A percentile compares a stretch with the other conserved stretches of the same genome.
Conservation (phyloP, 148 eudicot species). For the Camellia japonica region DNA sequence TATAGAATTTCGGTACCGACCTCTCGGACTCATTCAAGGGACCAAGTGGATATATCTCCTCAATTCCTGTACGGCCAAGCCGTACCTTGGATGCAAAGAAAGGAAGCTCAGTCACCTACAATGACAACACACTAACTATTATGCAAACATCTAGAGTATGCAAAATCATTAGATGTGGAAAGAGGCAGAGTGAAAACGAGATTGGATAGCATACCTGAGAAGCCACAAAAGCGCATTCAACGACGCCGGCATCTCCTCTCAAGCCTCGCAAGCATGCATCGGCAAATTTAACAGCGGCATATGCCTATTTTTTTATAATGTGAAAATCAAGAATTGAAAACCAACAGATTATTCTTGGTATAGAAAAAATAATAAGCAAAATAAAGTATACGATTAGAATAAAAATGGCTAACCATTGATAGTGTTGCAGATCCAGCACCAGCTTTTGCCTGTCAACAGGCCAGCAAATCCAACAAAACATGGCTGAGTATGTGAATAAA, state of each 20-base stretch:
- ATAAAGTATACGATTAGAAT: background rate
- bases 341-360: background rate
- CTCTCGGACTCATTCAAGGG: conserved; percentile 88
- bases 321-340: conserved; percentile 1
- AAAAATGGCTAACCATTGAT: conserved; percentile 68
- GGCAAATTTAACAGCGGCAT: conserved; percentile 97
- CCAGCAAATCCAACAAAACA: conserved; percentile 6
- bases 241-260: conserved; percentile 86
- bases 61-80: conserved; percentile 84
- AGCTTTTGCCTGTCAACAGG: conserved; percentile 77
- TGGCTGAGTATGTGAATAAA: background rate
- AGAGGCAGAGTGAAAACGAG: background rate
- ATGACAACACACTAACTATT: background rate
- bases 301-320: conserved; percentile 51
- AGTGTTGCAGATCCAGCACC: conserved; percentile 98
- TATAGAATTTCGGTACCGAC: conserved; percentile 30
- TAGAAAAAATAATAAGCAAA: background rate
- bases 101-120: conserved; percentile 92
- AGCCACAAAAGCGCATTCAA: conserved; percentile 80
- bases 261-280: conserved; percentile 90
- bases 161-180: background rate
- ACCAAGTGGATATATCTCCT: conserved; percentile 90
- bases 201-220: conserved; percentile 61
- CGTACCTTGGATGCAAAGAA: conserved; percentile 92
- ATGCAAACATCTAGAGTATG: background rate